A percentile compares a stretch with the other conserved stretches of the same genome.
Conservation (phyloP, 2,329 filamentous ascomycete genomes). For the Tolypocladium nubicola region DNA sequence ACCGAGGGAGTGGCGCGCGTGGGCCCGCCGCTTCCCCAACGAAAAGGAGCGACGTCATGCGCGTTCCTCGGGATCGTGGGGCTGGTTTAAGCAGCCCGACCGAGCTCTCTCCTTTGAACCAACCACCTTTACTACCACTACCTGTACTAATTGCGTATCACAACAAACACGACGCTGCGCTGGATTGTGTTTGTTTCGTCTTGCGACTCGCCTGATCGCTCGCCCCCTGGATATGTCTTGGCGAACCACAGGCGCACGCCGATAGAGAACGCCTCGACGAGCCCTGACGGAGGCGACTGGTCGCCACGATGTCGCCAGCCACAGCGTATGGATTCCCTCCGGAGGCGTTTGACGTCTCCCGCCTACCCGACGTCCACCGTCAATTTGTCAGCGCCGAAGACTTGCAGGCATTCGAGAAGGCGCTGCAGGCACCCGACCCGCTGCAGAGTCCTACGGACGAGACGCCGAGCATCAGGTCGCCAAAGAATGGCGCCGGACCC, state of each 20-base stretch:
- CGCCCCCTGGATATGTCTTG: neutral
- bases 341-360: conserved; percentile 56
- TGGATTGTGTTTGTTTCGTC: neutral
- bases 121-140: neutral
- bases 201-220: neutral
- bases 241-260: neutral
- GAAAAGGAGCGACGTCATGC: conserved; percentile 8
- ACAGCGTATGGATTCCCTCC: conserved; percentile 44
- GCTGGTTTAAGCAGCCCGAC: neutral
- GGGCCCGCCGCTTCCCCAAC: conserved; percentile 12
- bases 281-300: neutral
- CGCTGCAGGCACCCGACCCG: conserved; percentile 71
- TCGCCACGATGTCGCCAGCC: conserved; percentile 13
- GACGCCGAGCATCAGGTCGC: conserved; percentile 27
- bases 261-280: neutral
- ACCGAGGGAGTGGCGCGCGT: neutral
- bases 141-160: neutral
- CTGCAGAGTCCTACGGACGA: conserved; percentile 52
- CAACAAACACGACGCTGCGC: neutral
- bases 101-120: neutral
- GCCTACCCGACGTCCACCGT: conserved; percentile 67
- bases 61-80: conserved; percentile 4
- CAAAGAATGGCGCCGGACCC: conserved; percentile 25
- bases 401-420: conserved; percentile 67
- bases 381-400: conserved; percentile 68